Conservation (phyloP, 2,329 filamentous ascomycete genomes). For the Aspergillus sergii region DNA sequence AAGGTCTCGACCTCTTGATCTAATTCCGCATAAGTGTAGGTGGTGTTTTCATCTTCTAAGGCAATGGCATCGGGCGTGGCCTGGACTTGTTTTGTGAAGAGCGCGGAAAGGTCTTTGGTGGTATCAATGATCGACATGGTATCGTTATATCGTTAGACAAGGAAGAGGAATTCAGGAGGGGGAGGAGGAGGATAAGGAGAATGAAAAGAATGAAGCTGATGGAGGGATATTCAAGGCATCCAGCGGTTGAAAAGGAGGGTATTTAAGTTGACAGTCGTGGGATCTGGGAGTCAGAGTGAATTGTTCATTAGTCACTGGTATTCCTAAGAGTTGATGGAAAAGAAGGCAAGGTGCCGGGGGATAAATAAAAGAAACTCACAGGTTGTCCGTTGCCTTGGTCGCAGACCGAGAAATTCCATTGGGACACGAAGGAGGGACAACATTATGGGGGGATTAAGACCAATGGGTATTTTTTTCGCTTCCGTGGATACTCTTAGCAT, state of each 20-base stretch:
- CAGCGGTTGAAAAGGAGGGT: not conserved
- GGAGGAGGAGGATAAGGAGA: not conserved
- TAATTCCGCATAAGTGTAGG: constrained; percentile 73
- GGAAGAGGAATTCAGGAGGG: not conserved
- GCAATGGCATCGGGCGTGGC: constrained; percentile 70
- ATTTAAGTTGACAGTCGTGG: not conserved
- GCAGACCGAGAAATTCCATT: not conserved
- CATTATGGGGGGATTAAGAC: not conserved
- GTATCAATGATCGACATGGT: constrained; percentile 69
- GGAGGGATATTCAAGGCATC: not conserved
- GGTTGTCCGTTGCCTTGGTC: not conserved
- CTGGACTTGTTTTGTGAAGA: constrained; percentile 70
- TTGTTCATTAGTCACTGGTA: constrained; percentile 1
- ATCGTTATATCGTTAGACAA: constrained; percentile 9
- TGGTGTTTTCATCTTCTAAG: constrained; percentile 68
- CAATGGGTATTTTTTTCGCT: not conserved
- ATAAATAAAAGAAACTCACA: not conserved
- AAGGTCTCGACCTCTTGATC: constrained; percentile 68
- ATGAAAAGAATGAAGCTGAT: not conserved
- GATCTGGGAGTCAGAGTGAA: not conserved
- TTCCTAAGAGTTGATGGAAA: not conserved
- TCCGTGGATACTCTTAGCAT: not conserved
- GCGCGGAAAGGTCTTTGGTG: constrained; percentile 70
- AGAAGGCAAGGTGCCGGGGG: not conserved
- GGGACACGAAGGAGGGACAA: not conserved